Evolutionary conservation across 176 grass and related monocot species (phyloP).

Genomic region (Saccharum officinarum): DNA sequence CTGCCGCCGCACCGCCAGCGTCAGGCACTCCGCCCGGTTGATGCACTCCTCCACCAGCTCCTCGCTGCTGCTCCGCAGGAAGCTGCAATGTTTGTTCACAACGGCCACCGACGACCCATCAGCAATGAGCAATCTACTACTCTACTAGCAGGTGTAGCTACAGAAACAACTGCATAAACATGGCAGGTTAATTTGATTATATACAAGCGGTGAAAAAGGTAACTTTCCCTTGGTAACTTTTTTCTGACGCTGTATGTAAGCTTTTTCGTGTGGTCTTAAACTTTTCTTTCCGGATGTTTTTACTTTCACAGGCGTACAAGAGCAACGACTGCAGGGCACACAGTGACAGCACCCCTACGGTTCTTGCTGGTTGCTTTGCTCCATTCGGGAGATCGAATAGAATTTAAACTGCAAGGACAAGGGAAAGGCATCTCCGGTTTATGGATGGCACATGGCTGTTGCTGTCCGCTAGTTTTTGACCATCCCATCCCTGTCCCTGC

Average conservation of each 20-base stretch:
- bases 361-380: neutral
- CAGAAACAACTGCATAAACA: neutral
- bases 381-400: neutral
- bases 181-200: neutral
- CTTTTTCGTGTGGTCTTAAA: constrained; percentile 14
- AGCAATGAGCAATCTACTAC: neutral
- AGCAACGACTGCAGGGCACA: constrained; percentile 1
- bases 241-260: neutral
- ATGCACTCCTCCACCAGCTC: constrained; percentile 91
- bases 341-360: neutral
- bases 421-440: constrained; percentile 25
- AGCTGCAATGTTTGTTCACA: constrained; percentile 37
- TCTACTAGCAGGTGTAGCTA: neutral
- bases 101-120: neutral
- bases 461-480: constrained; percentile 12
- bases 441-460: constrained; percentile 37
- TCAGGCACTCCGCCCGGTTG: constrained; percentile 76
- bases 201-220: neutral
- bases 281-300: neutral
- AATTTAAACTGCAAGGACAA: constrained; percentile 19
- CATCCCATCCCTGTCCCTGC: neutral
- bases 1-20: constrained; percentile 80
- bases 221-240: constrained; percentile 1
- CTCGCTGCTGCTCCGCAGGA: constrained; percentile 69
- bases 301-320: neutral